These are phyloP conservation scores for Vinca minor DNA, from an alignment of 257 asterid genomes.

Conservation along the genomic window DNA sequence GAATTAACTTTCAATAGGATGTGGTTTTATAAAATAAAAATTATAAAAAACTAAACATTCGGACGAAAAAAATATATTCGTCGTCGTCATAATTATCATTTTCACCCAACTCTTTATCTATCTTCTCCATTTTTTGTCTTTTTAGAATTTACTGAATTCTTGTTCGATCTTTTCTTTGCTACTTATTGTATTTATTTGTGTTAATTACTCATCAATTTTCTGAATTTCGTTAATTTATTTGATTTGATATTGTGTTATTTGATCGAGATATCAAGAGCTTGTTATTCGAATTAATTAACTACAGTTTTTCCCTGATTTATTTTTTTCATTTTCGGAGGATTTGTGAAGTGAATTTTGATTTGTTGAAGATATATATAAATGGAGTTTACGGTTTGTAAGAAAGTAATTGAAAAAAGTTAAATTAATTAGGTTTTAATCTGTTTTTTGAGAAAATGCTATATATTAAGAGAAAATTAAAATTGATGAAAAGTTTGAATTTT, in stretches of 20 bases:
- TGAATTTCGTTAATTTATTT: background rate
- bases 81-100: constrained; percentile 15
- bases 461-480: constrained; percentile 46
- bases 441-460: constrained; percentile 52
- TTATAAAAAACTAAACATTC: background rate
- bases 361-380: background rate
- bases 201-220: background rate
- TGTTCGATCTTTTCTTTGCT: constrained; percentile 11
- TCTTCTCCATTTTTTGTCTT: background rate
- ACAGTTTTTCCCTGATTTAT: background rate
- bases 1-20: no score
- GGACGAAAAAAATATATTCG: constrained; percentile 6
- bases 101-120: background rate
- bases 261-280: constrained; percentile 10
- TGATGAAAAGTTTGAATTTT: constrained; percentile 23
- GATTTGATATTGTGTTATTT: background rate
- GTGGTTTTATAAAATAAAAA: no score
- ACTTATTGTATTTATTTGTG: background rate
- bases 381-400: constrained; percentile 17
- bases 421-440: background rate
- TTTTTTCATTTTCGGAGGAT: background rate
- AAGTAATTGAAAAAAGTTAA: background rate
- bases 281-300: background rate
- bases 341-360: background rate
- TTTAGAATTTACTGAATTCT: constrained; percentile 12